Percentiles rank a stretch among this genome's conserved stretches.
These are phyloP conservation scores for Linum lewisii DNA, from an alignment of 345 rosid genomes.

Conservation along the genomic window DNA sequence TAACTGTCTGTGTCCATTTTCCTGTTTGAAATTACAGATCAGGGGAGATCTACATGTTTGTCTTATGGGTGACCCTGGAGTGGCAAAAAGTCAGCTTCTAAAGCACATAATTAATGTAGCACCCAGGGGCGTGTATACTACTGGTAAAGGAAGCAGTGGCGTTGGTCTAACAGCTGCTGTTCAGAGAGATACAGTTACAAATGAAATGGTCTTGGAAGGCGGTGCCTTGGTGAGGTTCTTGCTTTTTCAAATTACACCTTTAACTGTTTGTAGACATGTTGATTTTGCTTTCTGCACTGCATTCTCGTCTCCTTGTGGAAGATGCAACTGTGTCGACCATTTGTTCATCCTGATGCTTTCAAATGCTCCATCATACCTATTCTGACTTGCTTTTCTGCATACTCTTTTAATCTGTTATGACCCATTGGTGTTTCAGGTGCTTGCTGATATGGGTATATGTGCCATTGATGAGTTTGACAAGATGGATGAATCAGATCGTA, in stretches of 20 bases:
- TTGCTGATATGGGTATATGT: slow-evolving; percentile 99
- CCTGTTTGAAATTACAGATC: slow-evolving; percentile 42
- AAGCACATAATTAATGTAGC: slow-evolving; percentile 96
- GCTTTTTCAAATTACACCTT: neutral
- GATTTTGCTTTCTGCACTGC: neutral
- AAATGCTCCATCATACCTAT: neutral
- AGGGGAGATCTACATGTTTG: slow-evolving; percentile 95
- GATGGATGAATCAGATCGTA: slow-evolving; percentile 99
- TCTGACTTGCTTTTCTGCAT: neutral
- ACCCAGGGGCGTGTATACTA: slow-evolving; percentile 89
- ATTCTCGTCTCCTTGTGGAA: neutral
- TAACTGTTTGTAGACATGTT: neutral
- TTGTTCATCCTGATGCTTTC: no score
- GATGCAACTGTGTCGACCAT: no score
- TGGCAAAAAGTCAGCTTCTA: slow-evolving; percentile 98
- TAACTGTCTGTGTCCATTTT: neutral
- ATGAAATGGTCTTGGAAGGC: slow-evolving; percentile 97
- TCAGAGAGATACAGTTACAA: slow-evolving; percentile 90
- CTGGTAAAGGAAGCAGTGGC: slow-evolving; percentile 97
- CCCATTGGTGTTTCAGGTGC: slow-evolving; percentile 46
- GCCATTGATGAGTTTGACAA: slow-evolving; percentile 99
- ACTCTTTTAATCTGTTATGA: neutral
- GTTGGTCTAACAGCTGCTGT: slow-evolving; percentile 99
- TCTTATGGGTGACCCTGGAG: slow-evolving; percentile 99
- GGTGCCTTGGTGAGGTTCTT: slow-evolving; percentile 78